A percentile compares a stretch with the other conserved stretches of the same genome.
Conservation (phyloP, 768 basidiomycete genomes). For the Solioccasus polychromus region DNA sequence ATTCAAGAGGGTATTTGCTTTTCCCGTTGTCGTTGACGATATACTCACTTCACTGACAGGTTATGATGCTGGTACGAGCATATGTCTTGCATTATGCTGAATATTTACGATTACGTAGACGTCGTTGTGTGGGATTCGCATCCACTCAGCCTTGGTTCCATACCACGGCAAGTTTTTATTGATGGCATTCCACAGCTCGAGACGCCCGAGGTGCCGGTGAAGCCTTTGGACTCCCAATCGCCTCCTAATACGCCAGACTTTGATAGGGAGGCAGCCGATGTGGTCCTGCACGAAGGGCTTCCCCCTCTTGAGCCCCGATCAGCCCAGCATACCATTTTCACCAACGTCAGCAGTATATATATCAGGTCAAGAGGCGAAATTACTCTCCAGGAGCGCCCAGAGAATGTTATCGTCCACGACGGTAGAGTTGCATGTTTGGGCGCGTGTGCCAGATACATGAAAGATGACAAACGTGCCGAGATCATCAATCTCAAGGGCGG, state of each 20-base stretch:
- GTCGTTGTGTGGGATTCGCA: constrained; percentile 77
- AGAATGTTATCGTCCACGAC: constrained; percentile 40
- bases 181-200: constrained; percentile 78
- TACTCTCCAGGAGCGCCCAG: constrained; percentile 26
- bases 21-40: background rate
- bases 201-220: constrained; percentile 37
- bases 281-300: constrained; percentile 67
- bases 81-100: background rate
- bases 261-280: constrained; percentile 59
- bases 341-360: constrained; percentile 57
- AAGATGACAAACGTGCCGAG: constrained; percentile 22
- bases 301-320: constrained; percentile 57
- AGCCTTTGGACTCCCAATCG: constrained; percentile 40
- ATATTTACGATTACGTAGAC: constrained; percentile 34
- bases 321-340: constrained; percentile 49
- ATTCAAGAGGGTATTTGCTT: constrained; percentile 43
- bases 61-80: constrained; percentile 44
- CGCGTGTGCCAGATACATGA: constrained; percentile 20
- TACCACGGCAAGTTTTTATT: constrained; percentile 75
- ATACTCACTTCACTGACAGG: constrained; percentile 27
- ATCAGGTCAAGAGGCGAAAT: constrained; percentile 23
- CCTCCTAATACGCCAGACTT: constrained; percentile 66
- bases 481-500: constrained; percentile 72
- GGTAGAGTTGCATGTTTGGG: constrained; percentile 55
- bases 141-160: constrained; percentile 72